These are phyloP conservation scores for Nakazawaea anatomiae DNA, from an alignment of 805 yeast species.

Conservation along the genomic window DNA sequence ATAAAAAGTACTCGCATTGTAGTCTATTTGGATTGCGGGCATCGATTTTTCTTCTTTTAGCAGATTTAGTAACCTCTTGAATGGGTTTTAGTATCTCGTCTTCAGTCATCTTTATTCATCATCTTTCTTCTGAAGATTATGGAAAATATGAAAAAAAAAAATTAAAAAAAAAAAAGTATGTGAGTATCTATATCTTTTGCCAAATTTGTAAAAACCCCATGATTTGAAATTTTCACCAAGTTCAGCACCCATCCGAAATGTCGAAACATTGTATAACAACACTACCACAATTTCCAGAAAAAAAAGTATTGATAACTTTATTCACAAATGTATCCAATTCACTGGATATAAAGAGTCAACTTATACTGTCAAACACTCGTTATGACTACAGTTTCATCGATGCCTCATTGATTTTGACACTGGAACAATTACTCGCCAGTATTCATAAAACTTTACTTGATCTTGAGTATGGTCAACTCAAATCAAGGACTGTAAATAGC, in stretches of 20 bases:
- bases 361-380: conserved; percentile 36
- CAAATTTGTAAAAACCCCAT: too few species aligned
- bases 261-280: conserved; percentile 5
- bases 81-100: neutral
- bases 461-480: conserved; percentile 35
- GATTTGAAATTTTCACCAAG: too few species aligned
- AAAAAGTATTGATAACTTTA: conserved; percentile 32
- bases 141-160: too few species aligned
- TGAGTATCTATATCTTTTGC: too few species aligned
- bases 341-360: conserved; percentile 35
- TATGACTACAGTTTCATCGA: conserved; percentile 65
- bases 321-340: conserved; percentile 42
- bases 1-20: conserved; percentile 43
- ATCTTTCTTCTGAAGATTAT: too few species aligned
- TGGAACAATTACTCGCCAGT: conserved; percentile 58
- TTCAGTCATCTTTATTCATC: neutral
- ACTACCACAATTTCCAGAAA: conserved; percentile 44
- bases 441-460: conserved; percentile 58
- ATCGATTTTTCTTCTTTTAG: neutral
- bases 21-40: neutral
- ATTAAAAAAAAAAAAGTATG: too few species aligned
- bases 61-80: neutral
- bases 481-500: conserved; percentile 64
- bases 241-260: neutral
- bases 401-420: conserved; percentile 48